A percentile compares a stretch with the other conserved stretches of the same genome.
Evolutionary conservation across 176 grass and related monocot species (phyloP).

Genomic region (Eleusine coracana): DNA sequence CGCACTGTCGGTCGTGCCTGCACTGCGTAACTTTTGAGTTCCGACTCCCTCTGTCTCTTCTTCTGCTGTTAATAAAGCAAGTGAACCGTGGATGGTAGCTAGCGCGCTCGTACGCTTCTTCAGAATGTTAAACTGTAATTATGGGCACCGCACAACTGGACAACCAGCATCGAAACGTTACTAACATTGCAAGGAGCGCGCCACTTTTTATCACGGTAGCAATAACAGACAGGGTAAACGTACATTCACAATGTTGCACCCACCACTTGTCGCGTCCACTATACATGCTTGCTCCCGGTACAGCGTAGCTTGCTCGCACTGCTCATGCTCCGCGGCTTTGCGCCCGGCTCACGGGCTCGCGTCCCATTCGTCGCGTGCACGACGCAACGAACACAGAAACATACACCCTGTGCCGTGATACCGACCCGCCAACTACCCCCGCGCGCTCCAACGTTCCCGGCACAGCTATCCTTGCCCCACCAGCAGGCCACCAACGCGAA

Average conservation of each 20-base stretch:
- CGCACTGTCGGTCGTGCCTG: not conserved
- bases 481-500: conserved; percentile 6
- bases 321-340: not conserved
- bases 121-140: not conserved
- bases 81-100: not conserved
- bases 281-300: not conserved
- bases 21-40: not conserved
- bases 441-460: not conserved
- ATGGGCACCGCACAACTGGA: no score
- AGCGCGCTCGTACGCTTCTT: no score
- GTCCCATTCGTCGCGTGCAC: not conserved
- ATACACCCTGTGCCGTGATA: not conserved
- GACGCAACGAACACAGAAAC: not conserved
- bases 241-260: not conserved
- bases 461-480: not conserved
- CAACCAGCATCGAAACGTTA: no score
- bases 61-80: not conserved
- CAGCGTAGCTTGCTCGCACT: not conserved
- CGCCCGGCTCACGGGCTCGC: not conserved
- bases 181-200: no score
- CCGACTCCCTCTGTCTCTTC: not conserved
- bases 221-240: no score
- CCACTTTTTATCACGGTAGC: no score
- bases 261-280: not conserved
- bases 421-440: conserved; percentile 1